Percentiles rank a stretch among this genome's conserved stretches.
Evolutionary conservation across 2,329 filamentous ascomycete species (phyloP).

Genomic region (Calonectria pteridis): DNA sequence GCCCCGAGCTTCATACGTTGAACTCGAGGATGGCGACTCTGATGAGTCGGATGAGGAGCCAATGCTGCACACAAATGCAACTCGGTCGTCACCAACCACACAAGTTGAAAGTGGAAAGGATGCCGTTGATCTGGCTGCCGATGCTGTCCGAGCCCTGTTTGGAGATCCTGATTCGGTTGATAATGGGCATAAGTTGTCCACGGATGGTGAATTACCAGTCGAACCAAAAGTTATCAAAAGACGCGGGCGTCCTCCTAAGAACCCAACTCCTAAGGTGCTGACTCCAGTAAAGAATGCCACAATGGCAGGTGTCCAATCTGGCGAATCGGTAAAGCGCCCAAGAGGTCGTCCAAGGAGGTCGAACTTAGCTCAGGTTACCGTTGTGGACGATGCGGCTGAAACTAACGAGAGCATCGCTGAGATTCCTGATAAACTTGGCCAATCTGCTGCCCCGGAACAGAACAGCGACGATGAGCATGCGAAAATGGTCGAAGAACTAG

Average conservation of each 20-base stretch:
- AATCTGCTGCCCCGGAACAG: neutral
- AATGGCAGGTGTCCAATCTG: slow-evolving; percentile 8
- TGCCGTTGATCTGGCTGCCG: slow-evolving; percentile 56
- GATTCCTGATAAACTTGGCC: neutral
- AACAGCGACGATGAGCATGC: slow-evolving; percentile 34
- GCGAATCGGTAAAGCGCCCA: slow-evolving; percentile 29
- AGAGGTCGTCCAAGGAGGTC: slow-evolving; percentile 48
- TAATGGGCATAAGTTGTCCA: neutral
- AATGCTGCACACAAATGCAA: slow-evolving; percentile 26
- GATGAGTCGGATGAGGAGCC: slow-evolving; percentile 59
- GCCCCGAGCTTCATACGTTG: slow-evolving; percentile 64
- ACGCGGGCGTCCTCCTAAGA: slow-evolving; percentile 51
- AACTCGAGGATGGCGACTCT: slow-evolving; percentile 57
- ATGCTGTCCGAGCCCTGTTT: slow-evolving; percentile 49
- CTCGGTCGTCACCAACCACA: slow-evolving; percentile 20
- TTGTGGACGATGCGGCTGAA: slow-evolving; percentile 13
- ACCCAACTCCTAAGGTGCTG: slow-evolving; percentile 22
- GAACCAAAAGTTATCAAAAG: slow-evolving; percentile 35
- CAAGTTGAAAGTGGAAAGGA: slow-evolving; percentile 19
- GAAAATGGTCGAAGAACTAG: slow-evolving; percentile 32
- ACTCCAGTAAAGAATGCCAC: slow-evolving; percentile 8
- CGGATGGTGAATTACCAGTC: slow-evolving; percentile 11
- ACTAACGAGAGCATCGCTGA: neutral
- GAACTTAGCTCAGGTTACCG: slow-evolving; percentile 28
- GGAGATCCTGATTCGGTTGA: slow-evolving; percentile 28